A percentile compares a stretch with the other conserved stretches of the same genome.
Conservation (phyloP, 805 yeast genomes). For the Candida odintsovae region DNA sequence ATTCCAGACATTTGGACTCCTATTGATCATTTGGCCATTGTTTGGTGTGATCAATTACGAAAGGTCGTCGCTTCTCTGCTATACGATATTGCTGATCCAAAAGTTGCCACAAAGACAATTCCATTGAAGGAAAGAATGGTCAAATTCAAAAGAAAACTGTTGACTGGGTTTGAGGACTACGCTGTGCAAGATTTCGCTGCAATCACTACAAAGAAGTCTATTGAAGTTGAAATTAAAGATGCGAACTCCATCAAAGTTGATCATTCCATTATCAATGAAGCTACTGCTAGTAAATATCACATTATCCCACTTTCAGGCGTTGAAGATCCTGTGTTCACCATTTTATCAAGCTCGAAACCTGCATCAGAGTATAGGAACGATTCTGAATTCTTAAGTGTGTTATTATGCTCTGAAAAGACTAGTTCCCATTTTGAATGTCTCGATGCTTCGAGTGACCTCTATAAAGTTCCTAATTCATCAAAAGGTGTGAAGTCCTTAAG, state of each 20-base stretch:
- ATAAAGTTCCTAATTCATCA: slow-evolving; percentile 47
- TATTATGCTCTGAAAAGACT: background rate
- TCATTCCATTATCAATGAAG: background rate
- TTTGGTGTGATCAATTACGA: slow-evolving; percentile 92
- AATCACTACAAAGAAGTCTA: background rate
- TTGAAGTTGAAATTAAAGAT: background rate
- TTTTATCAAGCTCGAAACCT: background rate
- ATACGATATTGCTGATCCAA: slow-evolving; percentile 51
- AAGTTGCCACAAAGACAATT: slow-evolving; percentile 42
- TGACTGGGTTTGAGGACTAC: slow-evolving; percentile 53
- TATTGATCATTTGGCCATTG: slow-evolving; percentile 89
- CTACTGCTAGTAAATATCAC: background rate
- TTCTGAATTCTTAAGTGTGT: background rate
- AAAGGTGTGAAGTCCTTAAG: slow-evolving; percentile 1
- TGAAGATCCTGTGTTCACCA: background rate
- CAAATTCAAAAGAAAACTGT: slow-evolving; percentile 37
- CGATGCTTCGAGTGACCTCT: slow-evolving; percentile 33
- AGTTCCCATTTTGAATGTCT: slow-evolving; percentile 31
- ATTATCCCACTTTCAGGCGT: background rate
- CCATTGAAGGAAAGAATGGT: slow-evolving; percentile 52
- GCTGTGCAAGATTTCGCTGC: slow-evolving; percentile 21
- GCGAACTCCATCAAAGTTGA: background rate
- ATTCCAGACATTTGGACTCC: slow-evolving; percentile 92
- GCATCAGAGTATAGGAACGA: background rate
- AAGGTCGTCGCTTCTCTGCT: slow-evolving; percentile 53